phyloP scores from a whole-genome alignment of 148 eudicot genomes.

The Vaccinium corymbosum region DNA sequence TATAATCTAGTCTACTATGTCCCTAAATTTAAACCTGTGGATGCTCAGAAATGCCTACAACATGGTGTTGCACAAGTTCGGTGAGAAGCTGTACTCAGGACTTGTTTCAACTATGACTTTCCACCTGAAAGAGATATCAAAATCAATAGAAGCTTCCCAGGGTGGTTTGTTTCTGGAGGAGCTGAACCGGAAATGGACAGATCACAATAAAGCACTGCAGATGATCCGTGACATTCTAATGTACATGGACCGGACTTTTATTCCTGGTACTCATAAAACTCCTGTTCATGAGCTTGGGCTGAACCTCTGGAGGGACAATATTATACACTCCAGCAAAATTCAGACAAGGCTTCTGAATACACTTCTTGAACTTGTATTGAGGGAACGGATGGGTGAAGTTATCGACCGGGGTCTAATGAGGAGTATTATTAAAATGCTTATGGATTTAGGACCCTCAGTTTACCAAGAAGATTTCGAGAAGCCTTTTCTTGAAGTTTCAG shows the following conservation, averaged over 20 bases:
- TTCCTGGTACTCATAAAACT: neutral
- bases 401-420: constrained; percentile 73
- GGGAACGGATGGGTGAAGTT: constrained; percentile 74
- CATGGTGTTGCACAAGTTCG: constrained; percentile 56
- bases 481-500: constrained; percentile 49
- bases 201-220: constrained; percentile 75
- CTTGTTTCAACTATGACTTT: constrained; percentile 71
- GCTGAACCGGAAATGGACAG: constrained; percentile 62
- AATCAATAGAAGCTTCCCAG: constrained; percentile 61
- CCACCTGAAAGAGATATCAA: constrained; percentile 62
- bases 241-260: constrained; percentile 5
- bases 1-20: neutral
- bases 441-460: constrained; percentile 67
- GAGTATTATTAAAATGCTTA: constrained; percentile 64
- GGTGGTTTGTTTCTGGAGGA: constrained; percentile 37
- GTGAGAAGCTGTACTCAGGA: constrained; percentile 50
- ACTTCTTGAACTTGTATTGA: constrained; percentile 56
- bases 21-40: constrained; percentile 9
- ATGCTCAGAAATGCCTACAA: constrained; percentile 74
- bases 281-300: constrained; percentile 34
- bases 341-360: constrained; percentile 55
- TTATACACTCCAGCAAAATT: constrained; percentile 56
- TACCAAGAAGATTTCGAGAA: constrained; percentile 52
- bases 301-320: constrained; percentile 76
- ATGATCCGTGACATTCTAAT: constrained; percentile 57